A percentile compares a stretch with the other conserved stretches of the same genome.
phyloP scores from a whole-genome alignment of 2,329 filamentous ascomycete genomes.

The Onygena corvina region DNA sequence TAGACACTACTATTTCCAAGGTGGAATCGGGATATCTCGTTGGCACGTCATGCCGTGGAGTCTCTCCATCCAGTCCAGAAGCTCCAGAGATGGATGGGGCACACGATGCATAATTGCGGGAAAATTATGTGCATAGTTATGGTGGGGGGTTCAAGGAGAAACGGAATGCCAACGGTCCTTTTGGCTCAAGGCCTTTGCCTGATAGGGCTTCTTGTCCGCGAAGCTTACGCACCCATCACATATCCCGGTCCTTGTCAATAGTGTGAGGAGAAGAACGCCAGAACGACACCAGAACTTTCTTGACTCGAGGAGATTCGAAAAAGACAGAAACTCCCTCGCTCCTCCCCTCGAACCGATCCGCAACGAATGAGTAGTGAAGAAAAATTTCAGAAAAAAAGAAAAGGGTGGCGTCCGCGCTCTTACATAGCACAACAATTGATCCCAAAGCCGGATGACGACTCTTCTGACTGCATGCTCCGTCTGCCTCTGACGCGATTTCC shows the following conservation, averaged over 20 bases:
- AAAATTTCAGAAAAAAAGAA: neutral
- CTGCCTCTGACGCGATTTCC: neutral
- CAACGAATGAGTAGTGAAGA: neutral
- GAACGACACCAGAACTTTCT: neutral
- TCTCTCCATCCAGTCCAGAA: neutral
- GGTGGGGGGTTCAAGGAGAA: slow-evolving; percentile 2
- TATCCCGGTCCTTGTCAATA: neutral
- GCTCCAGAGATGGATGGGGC: neutral
- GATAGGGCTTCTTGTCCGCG: slow-evolving; percentile 5
- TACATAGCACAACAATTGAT: too few species aligned
- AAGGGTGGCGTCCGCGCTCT: neutral
- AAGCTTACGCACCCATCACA: slow-evolving; percentile 4
- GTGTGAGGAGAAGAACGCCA: neutral
- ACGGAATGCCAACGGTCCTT: neutral
- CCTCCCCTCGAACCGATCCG: too few species aligned
- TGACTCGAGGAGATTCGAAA: neutral
- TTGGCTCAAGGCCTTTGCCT: slow-evolving; percentile 1
- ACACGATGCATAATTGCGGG: neutral
- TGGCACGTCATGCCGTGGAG: slow-evolving; percentile 2
- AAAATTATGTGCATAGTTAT: slow-evolving; percentile 2
- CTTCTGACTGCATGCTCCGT: neutral
- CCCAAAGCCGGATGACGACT: neutral
- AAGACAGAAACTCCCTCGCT: too few species aligned
- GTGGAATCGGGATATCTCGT: neutral
- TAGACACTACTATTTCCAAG: too few species aligned